Conservation (phyloP, 192 early-diverging fungal species). For the Linnemannia hyalina region DNA sequence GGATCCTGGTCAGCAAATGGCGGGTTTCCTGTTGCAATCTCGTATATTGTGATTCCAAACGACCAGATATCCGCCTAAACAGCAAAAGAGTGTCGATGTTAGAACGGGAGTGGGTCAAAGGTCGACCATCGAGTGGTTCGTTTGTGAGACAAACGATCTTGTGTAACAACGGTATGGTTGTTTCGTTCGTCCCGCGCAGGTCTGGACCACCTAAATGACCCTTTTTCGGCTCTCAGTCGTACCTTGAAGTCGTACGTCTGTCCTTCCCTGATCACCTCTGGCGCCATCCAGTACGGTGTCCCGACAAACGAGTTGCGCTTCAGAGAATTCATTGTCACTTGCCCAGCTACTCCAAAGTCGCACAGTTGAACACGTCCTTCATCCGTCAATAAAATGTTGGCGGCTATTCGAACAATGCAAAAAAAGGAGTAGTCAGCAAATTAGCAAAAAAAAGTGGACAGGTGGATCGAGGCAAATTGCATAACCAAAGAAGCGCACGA, state of each 20-base stretch:
- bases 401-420: slow-evolving; percentile 65
- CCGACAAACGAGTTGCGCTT: slow-evolving; percentile 97
- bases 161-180: slow-evolving; percentile 33
- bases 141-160: slow-evolving; percentile 7
- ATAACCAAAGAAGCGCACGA: neutral
- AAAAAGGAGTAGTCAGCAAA: neutral
- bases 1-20: slow-evolving; percentile 94
- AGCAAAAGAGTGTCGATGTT: neutral
- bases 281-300: slow-evolving; percentile 93
- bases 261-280: slow-evolving; percentile 86
- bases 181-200: neutral
- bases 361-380: slow-evolving; percentile 93
- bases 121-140: neutral
- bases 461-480: neutral
- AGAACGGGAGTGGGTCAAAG: neutral
- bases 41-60: slow-evolving; percentile 97
- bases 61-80: slow-evolving; percentile 98
- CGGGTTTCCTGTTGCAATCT: slow-evolving; percentile 95
- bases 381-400: slow-evolving; percentile 92
- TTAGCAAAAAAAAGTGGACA: neutral
- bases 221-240: slow-evolving; percentile 6
- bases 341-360: slow-evolving; percentile 97
- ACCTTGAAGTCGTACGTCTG: slow-evolving; percentile 93
- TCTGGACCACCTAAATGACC: neutral
- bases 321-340: slow-evolving; percentile 76